These are phyloP conservation scores for Maudiozyma pseudohumilis DNA, from an alignment of 805 yeast genomes.

Conservation along the genomic window DNA sequence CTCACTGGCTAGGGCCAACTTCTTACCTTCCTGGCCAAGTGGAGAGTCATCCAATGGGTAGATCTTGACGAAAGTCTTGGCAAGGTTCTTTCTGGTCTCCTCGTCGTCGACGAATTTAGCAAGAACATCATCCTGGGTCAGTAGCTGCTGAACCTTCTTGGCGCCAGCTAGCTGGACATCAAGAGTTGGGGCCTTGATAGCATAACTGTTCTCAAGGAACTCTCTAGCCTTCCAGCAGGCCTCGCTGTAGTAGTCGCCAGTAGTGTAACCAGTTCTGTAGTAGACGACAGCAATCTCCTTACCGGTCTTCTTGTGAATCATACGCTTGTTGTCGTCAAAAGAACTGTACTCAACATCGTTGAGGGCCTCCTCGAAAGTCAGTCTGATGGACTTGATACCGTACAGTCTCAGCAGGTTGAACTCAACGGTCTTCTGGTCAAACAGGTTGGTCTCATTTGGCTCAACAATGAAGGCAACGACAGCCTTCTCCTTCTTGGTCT, in stretches of 20 bases:
- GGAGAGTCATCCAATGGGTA: slow-evolving; percentile 72
- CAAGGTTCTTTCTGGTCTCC: slow-evolving; percentile 26
- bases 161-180: slow-evolving; percentile 88
- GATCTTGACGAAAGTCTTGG: slow-evolving; percentile 67
- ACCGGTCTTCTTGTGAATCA: slow-evolving; percentile 43
- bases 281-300: slow-evolving; percentile 82
- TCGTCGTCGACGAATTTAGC: slow-evolving; percentile 33
- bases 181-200: slow-evolving; percentile 87
- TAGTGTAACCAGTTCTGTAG: slow-evolving; percentile 83
- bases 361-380: slow-evolving; percentile 53
- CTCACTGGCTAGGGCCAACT: slow-evolving; percentile 58
- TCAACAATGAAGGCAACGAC: slow-evolving; percentile 73
- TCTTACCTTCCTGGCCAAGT: slow-evolving; percentile 52
- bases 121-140: slow-evolving; percentile 48
- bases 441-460: slow-evolving; percentile 75
- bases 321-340: slow-evolving; percentile 31
- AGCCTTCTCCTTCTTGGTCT: slow-evolving; percentile 41
- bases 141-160: slow-evolving; percentile 84
- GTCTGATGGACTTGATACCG: slow-evolving; percentile 53
- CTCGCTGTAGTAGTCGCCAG: slow-evolving; percentile 60
- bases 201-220: slow-evolving; percentile 58
- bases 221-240: slow-evolving; percentile 72
- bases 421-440: slow-evolving; percentile 85
- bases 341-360: slow-evolving; percentile 13
- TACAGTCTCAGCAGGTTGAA: slow-evolving; percentile 48